phyloP scores from a whole-genome alignment of 2,329 filamentous ascomycete genomes.

The Aspergillus brunneoviolaceus region DNA sequence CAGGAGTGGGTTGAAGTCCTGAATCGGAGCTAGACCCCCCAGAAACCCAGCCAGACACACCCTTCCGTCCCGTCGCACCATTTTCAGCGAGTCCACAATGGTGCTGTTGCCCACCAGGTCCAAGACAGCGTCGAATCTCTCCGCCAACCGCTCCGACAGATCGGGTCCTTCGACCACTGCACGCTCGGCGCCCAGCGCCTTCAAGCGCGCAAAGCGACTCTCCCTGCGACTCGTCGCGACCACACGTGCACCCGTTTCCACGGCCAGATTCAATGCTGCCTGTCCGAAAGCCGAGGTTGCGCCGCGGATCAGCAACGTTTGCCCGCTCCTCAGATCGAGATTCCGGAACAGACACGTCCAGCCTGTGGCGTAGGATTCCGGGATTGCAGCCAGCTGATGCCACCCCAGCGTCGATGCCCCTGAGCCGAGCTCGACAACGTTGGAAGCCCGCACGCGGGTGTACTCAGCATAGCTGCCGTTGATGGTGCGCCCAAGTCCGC shows the following conservation, averaged over 20 bases:
- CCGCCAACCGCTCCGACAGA: not conserved
- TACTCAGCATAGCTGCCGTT: slow-evolving; percentile 45
- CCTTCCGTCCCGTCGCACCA: slow-evolving; percentile 36
- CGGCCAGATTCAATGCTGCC: slow-evolving; percentile 42
- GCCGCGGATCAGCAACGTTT: slow-evolving; percentile 43
- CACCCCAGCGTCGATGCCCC: slow-evolving; percentile 27
- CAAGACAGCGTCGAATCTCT: slow-evolving; percentile 38
- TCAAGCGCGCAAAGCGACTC: slow-evolving; percentile 29
- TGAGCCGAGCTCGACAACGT: slow-evolving; percentile 25
- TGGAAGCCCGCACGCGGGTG: slow-evolving; percentile 33
- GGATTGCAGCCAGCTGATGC: slow-evolving; percentile 43
- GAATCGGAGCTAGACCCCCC: slow-evolving; percentile 42
- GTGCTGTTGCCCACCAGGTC: slow-evolving; percentile 43
- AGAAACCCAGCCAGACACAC: slow-evolving; percentile 43
- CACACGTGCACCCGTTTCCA: slow-evolving; percentile 37
- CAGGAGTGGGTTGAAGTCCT: slow-evolving; percentile 46
- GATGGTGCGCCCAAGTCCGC: slow-evolving; percentile 43
- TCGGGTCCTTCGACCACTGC: slow-evolving; percentile 24
- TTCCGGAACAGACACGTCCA: slow-evolving; percentile 42
- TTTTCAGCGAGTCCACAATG: slow-evolving; percentile 40
- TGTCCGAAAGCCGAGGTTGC: slow-evolving; percentile 44
- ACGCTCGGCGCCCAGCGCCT: slow-evolving; percentile 29
- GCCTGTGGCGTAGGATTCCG: slow-evolving; percentile 43
- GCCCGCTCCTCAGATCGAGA: slow-evolving; percentile 34
- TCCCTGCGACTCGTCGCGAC: slow-evolving; percentile 41